phyloP scores from a whole-genome alignment of 202 grass and related monocot genomes.

The Saccharum hybrid region DNA sequence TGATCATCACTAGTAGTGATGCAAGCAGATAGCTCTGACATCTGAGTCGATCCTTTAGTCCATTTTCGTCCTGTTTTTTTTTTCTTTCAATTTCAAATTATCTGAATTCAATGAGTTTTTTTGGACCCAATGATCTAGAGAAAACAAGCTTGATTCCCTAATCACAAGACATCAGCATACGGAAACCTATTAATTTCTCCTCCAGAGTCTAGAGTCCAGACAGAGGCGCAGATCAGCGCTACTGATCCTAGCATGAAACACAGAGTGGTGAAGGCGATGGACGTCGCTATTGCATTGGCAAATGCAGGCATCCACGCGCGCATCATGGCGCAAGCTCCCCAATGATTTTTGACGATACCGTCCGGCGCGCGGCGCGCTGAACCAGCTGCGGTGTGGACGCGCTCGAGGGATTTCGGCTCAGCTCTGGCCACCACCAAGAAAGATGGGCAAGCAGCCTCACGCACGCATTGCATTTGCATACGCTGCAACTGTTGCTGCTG shows the following conservation, averaged over 20 bases:
- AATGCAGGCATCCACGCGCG: constrained; percentile 33
- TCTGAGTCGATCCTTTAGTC: too few relatives aligned
- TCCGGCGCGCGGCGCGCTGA: neutral
- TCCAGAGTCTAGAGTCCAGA: neutral
- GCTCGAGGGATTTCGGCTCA: constrained; percentile 1
- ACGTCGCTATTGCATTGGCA: constrained; percentile 38
- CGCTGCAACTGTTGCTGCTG: neutral
- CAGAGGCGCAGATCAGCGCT: neutral
- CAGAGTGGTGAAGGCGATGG: neutral
- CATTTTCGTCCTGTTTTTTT: too few relatives aligned
- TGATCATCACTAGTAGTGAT: too few relatives aligned
- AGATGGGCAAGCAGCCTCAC: neutral
- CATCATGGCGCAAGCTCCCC: constrained; percentile 22
- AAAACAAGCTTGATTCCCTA: neutral
- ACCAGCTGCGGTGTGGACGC: neutral
- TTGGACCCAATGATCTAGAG: neutral
- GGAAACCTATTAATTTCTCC: neutral
- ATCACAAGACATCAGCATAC: neutral
- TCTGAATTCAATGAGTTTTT: too few relatives aligned
- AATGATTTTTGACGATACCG: neutral
- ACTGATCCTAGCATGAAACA: neutral
- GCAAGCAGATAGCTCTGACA: too few relatives aligned
- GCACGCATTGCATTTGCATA: neutral
- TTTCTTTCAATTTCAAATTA: too few relatives aligned
- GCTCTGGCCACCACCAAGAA: neutral